Evolutionary conservation across 2,329 filamentous ascomycete species (phyloP), one percentile per base, ranked within the genome.

Genomic region (Aureobasidium mangrovei): DNA sequence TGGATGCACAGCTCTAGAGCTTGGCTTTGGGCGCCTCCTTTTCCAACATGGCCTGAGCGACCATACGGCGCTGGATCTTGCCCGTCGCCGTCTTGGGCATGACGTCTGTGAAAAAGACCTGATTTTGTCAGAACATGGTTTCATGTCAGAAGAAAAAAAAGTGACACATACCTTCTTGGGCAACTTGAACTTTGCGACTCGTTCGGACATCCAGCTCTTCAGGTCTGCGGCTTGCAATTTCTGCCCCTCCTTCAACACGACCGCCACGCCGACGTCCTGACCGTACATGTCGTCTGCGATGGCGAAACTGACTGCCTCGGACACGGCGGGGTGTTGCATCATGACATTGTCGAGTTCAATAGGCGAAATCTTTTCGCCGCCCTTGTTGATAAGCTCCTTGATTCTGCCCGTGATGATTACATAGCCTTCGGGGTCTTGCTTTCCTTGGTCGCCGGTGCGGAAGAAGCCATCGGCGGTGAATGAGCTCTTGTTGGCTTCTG

Each of bases 41-140:
- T 75, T 87, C 87, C 69, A 84, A 75, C 86, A 94, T 91, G 31
- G 81, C 81, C 69, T 91, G 87, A 10, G 88, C 88, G n/a, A 94
- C 88, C 63, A 91, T 88, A 58, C 87, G 80, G 58, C 88, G 76
- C 72, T 94, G 88, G 56, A 94, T 86, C 76, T 94, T 94, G 54
- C 88, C 88, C 4, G 88, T 94, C n/a, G 88, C 88, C 3, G 89
- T 91, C 78, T 94, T 94, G 59, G 88, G 88, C 82, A 94, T 94
- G 60, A 84, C 73, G 56, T 88, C 79, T 35, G 88, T 88, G 63
- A 93, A 90, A 74, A 86, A 60, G 29, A 59, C 39, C 43, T 54
- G 18, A 8, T 2, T 10, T 7, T 39, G 9, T 47, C 31, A 53
- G 27, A 26, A 35, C 9, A 7, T 18, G 28, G 39, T n/a, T 42